phyloP scores from a whole-genome alignment of 768 basidiomycete genomes.

The Pisolithus microcarpus region DNA sequence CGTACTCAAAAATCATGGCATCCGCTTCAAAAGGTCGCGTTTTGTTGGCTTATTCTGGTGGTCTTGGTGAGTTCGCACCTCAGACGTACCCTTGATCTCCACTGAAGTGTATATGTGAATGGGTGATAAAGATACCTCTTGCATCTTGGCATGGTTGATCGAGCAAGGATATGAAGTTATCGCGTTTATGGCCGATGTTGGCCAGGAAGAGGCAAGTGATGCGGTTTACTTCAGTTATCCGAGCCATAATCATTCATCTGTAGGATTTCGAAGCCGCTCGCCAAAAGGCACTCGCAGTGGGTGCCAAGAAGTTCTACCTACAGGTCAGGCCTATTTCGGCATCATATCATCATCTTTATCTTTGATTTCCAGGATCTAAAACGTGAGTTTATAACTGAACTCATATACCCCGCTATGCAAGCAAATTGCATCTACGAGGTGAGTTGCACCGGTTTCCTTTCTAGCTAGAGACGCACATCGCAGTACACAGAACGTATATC shows the following conservation, averaged over 20 bases:
- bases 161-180: constrained; percentile 96
- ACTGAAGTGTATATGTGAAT: constrained; percentile 2
- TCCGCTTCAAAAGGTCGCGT: constrained; percentile 64
- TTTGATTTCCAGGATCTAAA: constrained; percentile 69
- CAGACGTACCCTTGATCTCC: neutral
- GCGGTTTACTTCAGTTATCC: neutral
- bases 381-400: constrained; percentile 89
- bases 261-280: constrained; percentile 93
- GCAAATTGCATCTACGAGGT: constrained; percentile 99
- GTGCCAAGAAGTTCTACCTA: constrained; percentile 94
- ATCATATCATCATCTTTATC: neutral
- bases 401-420: constrained; percentile 97
- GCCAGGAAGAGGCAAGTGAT: constrained; percentile 70
- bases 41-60: constrained; percentile 95
- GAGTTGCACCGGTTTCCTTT: constrained; percentile 7
- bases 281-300: constrained; percentile 81
- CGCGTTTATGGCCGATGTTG: constrained; percentile 96
- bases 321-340: constrained; percentile 43
- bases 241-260: constrained; percentile 2
- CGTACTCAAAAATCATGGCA: neutral
- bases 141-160: constrained; percentile 98
- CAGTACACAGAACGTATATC: constrained; percentile 75
- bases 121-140: constrained; percentile 78
- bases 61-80: constrained; percentile 65
- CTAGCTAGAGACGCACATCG: neutral